Conservation (phyloP, 805 yeast genomes). For the Metschnikowia peoriensis region DNA sequence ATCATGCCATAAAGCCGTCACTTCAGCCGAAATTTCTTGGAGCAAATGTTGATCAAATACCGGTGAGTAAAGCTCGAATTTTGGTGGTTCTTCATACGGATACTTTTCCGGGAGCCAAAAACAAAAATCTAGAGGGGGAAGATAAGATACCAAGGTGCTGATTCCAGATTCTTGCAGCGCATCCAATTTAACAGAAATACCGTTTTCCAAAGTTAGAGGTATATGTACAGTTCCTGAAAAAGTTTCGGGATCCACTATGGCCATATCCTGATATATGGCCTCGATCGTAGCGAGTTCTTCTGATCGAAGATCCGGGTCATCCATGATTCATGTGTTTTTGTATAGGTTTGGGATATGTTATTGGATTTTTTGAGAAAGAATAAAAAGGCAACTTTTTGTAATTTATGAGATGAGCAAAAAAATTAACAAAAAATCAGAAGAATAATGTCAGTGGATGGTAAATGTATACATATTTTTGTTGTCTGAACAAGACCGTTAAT, state of each 20-base stretch:
- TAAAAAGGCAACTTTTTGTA: background rate
- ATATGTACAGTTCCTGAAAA: conserved; percentile 27
- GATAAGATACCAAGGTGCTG: conserved; percentile 16
- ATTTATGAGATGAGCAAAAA: too few relatives aligned
- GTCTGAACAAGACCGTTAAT: too few relatives aligned
- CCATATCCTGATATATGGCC: conserved; percentile 42
- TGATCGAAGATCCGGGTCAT: conserved; percentile 17
- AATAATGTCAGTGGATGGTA: too few relatives aligned
- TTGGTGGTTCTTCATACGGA: conserved; percentile 31
- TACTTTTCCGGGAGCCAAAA: conserved; percentile 34
- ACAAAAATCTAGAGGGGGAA: conserved; percentile 30
- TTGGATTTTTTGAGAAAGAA: background rate
- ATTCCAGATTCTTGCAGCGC: background rate
- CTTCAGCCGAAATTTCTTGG: conserved; percentile 12
- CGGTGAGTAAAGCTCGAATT: conserved; percentile 22
- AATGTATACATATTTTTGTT: too few relatives aligned
- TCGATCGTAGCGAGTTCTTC: conserved; percentile 43
- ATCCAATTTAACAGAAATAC: conserved; percentile 13
- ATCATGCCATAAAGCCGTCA: conserved; percentile 34
- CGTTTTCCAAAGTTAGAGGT: conserved; percentile 23
- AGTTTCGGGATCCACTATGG: conserved; percentile 7
- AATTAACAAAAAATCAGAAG: too few relatives aligned
- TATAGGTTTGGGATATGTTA: background rate
- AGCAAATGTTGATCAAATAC: conserved; percentile 28
- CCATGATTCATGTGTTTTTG: background rate